phyloP scores from a whole-genome alignment of 148 eudicot species.

The Fagopyrum homotropicum region DNA sequence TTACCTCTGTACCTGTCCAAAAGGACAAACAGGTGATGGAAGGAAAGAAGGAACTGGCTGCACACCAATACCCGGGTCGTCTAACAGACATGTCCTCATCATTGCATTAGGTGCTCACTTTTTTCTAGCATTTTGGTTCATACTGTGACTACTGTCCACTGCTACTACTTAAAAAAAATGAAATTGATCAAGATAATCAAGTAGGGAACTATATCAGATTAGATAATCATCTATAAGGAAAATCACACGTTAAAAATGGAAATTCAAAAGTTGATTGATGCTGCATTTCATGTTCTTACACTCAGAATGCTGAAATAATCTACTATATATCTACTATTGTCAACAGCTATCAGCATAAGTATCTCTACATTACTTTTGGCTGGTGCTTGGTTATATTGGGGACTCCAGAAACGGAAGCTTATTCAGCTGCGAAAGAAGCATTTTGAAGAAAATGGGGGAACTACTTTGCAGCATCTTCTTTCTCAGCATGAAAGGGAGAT shows the following conservation, averaged over 20 bases:
- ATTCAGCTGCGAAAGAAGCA: neutral
- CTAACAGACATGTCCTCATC: conserved; percentile 5
- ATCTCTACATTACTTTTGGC: neutral
- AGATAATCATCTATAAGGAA: too few relatives aligned
- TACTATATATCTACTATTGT: too few relatives aligned
- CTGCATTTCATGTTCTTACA: too few relatives aligned
- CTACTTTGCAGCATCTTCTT: neutral
- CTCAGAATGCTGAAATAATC: too few relatives aligned
- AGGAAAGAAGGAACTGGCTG: neutral
- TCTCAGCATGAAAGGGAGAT: neutral
- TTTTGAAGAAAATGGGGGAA: neutral
- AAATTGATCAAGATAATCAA: too few relatives aligned
- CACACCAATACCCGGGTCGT: neutral
- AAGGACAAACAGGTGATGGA: neutral
- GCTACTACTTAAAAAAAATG: too few relatives aligned
- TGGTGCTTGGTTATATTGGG: neutral
- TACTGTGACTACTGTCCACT: too few relatives aligned
- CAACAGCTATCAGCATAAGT: neutral
- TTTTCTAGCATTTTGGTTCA: neutral
- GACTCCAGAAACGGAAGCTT: neutral
- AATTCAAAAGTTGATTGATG: too few relatives aligned
- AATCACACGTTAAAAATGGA: too few relatives aligned
- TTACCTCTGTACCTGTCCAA: neutral
- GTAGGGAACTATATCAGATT: too few relatives aligned
- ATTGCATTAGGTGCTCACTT: neutral